Evolutionary conservation across 331 rosid species (phyloP), one percentile per base, ranked within the genome.

Genomic region (Malus hybrid): DNA sequence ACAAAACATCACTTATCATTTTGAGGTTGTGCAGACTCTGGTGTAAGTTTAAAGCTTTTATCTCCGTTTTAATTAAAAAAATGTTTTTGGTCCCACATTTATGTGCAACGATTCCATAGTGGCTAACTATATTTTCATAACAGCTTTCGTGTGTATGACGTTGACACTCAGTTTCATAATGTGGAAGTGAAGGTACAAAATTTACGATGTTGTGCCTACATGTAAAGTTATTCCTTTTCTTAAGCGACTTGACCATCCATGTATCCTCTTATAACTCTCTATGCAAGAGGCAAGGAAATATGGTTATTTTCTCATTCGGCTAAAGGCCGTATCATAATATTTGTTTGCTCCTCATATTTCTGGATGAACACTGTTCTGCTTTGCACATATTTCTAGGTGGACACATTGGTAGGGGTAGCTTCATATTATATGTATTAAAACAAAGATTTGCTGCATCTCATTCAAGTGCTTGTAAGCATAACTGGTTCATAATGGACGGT

Each of bases 81-180:
- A 52, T 65, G 65, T 70, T 76, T 64, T 80, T 81, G 77, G 56
- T 73, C 73, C 87, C 78, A 33, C 75, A 57, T 54, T 82, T 79
- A 83, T 70, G 44, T 72, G 63, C 55, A 69, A 63, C 73, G 36
- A 65, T 78, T 42, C 48, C 48, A 10, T 42, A 13, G 48, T 42
- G 48, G 48, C 48, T 42, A 42, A 42, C 48, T 42, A 10, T 42
- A 42, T 42, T 33, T 78, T 72, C 66, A 29, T 84, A 72, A 76
- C 97, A 94, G 99, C 86, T 94, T 94, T 83, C 88, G 79, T 33
- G 84, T 90, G 42, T 94, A 90, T 78, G 97, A 94, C 44, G 85
- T 94, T 44, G 99, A 94, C 76, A 82, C 93, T 79, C 96, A 90
- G 80, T 94, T 88, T 84, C 93, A 89, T 85, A 90, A 86, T 66